Evolutionary conservation across 108 stramenopile species (phyloP).

Genomic region (Parmales sp.): DNA sequence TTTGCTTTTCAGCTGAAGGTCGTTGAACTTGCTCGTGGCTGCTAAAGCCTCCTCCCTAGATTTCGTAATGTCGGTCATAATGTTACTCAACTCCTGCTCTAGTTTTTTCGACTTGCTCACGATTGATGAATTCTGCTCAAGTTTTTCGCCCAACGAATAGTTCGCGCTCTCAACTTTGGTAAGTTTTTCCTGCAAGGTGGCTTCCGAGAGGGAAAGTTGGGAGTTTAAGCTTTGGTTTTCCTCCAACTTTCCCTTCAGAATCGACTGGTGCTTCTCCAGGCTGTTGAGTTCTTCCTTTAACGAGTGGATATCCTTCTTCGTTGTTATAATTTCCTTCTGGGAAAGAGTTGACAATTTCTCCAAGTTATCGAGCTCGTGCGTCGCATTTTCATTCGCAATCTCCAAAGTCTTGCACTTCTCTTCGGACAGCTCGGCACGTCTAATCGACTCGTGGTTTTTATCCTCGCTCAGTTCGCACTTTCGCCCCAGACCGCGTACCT

Average conservation of each 20-base stretch:
- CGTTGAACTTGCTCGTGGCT: background rate
- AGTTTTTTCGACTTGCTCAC: background rate
- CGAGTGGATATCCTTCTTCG: background rate
- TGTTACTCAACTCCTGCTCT: background rate
- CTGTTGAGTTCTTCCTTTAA: background rate
- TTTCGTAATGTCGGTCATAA: background rate
- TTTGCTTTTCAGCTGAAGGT: background rate
- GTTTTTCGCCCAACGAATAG: background rate
- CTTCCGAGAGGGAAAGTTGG: too few species aligned
- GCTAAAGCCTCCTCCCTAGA: background rate
- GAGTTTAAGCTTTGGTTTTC: too few species aligned
- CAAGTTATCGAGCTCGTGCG: background rate
- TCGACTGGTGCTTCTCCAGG: background rate
- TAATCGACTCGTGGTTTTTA: background rate
- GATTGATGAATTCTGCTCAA: background rate
- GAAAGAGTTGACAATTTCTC: background rate
- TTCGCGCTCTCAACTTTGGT: background rate
- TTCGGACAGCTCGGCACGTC: background rate
- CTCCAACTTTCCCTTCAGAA: background rate
- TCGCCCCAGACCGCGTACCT: background rate
- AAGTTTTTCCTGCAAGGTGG: background rate
- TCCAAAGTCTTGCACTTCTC: background rate
- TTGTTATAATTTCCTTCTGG: background rate
- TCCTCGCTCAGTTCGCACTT: background rate
- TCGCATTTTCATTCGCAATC: background rate